Conservation (phyloP, 1,139 yeast genomes). For the Keqinozyma sinolaborantium region DNA sequence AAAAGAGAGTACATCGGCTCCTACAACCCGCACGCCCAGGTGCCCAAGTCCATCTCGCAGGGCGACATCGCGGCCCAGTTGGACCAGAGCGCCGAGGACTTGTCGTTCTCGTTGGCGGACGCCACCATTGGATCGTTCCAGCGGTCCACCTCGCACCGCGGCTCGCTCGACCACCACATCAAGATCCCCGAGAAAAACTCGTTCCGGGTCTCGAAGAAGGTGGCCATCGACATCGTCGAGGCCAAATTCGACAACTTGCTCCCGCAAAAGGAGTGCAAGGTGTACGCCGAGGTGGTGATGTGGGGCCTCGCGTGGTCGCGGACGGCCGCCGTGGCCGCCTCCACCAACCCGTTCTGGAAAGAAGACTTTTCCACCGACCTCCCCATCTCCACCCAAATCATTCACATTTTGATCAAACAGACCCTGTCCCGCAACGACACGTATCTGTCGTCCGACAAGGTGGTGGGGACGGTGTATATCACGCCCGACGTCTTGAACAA, state of each 20-base stretch:
- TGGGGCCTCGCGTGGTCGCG: conserved; percentile 73
- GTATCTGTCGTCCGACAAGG: conserved; percentile 22
- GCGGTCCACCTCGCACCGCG: neutral
- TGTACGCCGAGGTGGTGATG: conserved; percentile 61
- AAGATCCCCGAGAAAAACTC: conserved; percentile 21
- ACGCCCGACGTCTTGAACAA: conserved; percentile 52
- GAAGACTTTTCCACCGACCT: conserved; percentile 59
- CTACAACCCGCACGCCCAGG: conserved; percentile 24
- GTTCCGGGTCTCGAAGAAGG: conserved; percentile 54
- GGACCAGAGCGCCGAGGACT: conserved; percentile 5
- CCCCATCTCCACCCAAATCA: conserved; percentile 51
- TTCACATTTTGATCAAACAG: conserved; percentile 49
- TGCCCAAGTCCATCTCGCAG: conserved; percentile 8
- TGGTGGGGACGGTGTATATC: conserved; percentile 53
- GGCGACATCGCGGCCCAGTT: conserved; percentile 7
- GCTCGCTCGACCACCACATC: conserved; percentile 1
- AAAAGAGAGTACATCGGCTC: conserved; percentile 54
- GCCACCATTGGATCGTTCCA: conserved; percentile 4
- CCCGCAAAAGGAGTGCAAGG: conserved; percentile 19
- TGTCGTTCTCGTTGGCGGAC: conserved; percentile 8
- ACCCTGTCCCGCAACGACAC: conserved; percentile 11
- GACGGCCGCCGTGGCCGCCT: conserved; percentile 54
- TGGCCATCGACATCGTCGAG: conserved; percentile 61
- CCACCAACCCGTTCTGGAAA: conserved; percentile 66
- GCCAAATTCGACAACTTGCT: conserved; percentile 46